phyloP scores from a whole-genome alignment of 202 grass and related monocot species.

The Digitaria exilis region DNA sequence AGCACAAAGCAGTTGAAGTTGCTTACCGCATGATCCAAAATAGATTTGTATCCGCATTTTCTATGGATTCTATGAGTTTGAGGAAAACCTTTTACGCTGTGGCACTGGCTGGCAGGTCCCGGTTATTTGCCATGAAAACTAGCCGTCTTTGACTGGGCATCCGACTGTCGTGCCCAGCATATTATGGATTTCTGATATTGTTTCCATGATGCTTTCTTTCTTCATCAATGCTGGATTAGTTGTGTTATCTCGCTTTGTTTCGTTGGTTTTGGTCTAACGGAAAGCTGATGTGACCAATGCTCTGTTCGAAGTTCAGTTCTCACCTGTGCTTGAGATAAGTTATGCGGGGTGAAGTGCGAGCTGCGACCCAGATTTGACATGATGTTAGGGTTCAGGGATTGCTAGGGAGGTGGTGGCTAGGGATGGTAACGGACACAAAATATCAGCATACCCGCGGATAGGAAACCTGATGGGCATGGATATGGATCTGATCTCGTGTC shows the following conservation, averaged over 20 bases:
- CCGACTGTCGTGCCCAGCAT: conserved; percentile 1
- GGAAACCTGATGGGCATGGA: too few species aligned
- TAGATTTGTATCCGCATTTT: conserved; percentile 31
- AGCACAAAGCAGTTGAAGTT: conserved; percentile 51
- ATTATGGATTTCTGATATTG: conserved; percentile 38
- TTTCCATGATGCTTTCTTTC: conserved; percentile 21
- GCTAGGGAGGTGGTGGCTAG: too few species aligned
- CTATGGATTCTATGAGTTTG: conserved; percentile 19
- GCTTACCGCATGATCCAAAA: conserved; percentile 21
- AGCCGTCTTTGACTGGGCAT: conserved; percentile 3
- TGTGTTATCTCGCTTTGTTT: not conserved
- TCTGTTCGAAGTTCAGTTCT: not conserved
- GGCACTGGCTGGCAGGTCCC: not conserved
- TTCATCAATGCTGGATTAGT: not conserved
- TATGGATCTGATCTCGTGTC: too few species aligned
- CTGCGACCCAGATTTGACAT: too few species aligned
- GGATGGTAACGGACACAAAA: too few species aligned
- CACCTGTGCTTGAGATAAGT: too few species aligned
- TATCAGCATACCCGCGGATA: too few species aligned
- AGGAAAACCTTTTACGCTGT: conserved; percentile 26
- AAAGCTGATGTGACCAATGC: not conserved
- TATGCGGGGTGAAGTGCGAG: too few species aligned
- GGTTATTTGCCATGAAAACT: conserved; percentile 23
- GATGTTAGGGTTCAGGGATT: too few species aligned
- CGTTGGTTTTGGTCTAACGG: not conserved